Percentiles rank a stretch among this genome's conserved stretches.
These are phyloP conservation scores for Talaromyces amestolkiae DNA, from an alignment of 2,329 filamentous ascomycete genomes.

Conservation along the genomic window DNA sequence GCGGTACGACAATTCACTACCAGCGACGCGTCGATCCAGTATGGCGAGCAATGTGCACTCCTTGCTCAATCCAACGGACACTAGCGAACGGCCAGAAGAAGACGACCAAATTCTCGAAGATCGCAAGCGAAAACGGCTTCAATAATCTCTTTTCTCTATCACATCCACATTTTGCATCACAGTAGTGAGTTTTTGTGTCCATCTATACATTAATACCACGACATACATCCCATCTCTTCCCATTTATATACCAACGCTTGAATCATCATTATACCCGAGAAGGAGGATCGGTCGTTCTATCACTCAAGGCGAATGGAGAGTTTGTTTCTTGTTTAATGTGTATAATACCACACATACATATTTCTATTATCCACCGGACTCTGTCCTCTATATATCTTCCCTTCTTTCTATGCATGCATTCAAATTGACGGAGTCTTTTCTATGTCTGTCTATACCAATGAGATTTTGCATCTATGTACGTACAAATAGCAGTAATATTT, in stretches of 20 bases:
- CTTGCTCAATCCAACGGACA: conserved; percentile 66
- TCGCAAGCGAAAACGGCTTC: conserved; percentile 59
- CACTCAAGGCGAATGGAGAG: conserved; percentile 16
- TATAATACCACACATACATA: conserved; percentile 9
- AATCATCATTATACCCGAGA: conserved; percentile 14
- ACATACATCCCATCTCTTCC: conserved; percentile 20
- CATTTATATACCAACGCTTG: conserved; percentile 5
- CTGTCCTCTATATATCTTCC: not conserved
- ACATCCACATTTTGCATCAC: conserved; percentile 2
- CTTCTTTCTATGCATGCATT: not conserved
- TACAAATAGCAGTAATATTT: not conserved
- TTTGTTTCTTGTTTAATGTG: not conserved
- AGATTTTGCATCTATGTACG: not conserved
- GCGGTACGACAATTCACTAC: conserved; percentile 44
- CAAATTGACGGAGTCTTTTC: conserved; percentile 2
- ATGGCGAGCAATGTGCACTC: conserved; percentile 70
- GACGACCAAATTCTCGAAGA: conserved; percentile 59
- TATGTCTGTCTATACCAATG: not conserved
- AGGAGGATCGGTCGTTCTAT: conserved; percentile 1
- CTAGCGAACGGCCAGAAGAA: conserved; percentile 63
- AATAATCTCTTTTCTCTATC: conserved; percentile 33
- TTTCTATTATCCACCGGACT: not conserved
- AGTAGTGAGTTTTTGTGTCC: not conserved
- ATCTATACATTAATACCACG: conserved; percentile 5
- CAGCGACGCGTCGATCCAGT: conserved; percentile 65